Conservation (phyloP, 2,329 filamentous ascomycete genomes). For the Verticillium dahliae region DNA sequence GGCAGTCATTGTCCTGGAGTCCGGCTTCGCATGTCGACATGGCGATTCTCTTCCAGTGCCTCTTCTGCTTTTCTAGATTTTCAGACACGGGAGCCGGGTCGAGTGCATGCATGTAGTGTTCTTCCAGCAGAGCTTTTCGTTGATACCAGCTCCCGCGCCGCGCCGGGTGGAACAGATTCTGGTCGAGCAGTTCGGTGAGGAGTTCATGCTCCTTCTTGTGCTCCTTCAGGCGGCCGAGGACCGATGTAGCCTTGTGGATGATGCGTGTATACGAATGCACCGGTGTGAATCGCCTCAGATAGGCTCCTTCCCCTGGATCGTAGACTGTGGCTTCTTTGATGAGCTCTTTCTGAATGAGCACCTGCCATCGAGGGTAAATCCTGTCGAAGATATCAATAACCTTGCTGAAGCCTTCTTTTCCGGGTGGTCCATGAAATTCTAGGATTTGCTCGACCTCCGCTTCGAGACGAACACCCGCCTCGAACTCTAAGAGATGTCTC, state of each 20-base stretch:
- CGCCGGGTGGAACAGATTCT: slow-evolving; percentile 78
- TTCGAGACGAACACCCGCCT: slow-evolving; percentile 77
- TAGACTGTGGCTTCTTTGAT: slow-evolving; percentile 72
- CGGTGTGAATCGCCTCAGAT: slow-evolving; percentile 82
- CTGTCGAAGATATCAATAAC: slow-evolving; percentile 67
- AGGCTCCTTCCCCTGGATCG: slow-evolving; percentile 78
- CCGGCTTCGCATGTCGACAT: slow-evolving; percentile 77
- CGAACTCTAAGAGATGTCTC: slow-evolving; percentile 74
- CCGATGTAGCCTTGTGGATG: slow-evolving; percentile 76
- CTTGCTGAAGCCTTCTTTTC: slow-evolving; percentile 56
- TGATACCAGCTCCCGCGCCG: slow-evolving; percentile 92
- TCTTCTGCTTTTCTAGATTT: slow-evolving; percentile 55
- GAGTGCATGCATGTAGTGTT: slow-evolving; percentile 80
- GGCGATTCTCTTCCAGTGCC: slow-evolving; percentile 73
- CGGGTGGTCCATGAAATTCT: slow-evolving; percentile 69
- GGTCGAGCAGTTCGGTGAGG: slow-evolving; percentile 67
- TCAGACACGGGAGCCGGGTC: slow-evolving; percentile 31
- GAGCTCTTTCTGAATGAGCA: slow-evolving; percentile 65
- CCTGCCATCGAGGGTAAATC: slow-evolving; percentile 76
- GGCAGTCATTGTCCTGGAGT: slow-evolving; percentile 80
- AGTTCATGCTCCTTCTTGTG: slow-evolving; percentile 71
- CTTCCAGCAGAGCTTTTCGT: slow-evolving; percentile 86
- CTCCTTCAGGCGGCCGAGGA: slow-evolving; percentile 76
- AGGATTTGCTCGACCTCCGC: slow-evolving; percentile 74
- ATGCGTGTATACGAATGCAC: slow-evolving; percentile 92